Percentiles rank a stretch among this genome's conserved stretches.
Conservation (phyloP, 2,329 filamentous ascomycete species). For the Fusarium sp. region DNA sequence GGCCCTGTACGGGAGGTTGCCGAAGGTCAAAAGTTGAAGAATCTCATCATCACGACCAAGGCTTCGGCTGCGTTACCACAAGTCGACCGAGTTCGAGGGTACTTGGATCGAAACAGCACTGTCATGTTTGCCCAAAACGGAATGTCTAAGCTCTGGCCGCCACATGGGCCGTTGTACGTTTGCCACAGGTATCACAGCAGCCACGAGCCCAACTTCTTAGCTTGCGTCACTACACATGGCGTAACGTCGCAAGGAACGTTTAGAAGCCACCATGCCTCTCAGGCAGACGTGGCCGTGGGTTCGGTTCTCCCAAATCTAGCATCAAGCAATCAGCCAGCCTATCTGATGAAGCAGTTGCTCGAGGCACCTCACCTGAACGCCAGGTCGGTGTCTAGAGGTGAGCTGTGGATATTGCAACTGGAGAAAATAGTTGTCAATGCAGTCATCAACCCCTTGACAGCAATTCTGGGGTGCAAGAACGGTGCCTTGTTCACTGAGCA, state of each 20-base stretch:
- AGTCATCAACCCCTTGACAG: conserved; percentile 86
- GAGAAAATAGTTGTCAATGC: conserved; percentile 87
- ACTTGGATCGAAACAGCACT: conserved; percentile 71
- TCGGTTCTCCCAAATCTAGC: conserved; percentile 50
- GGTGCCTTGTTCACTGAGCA: conserved; percentile 75
- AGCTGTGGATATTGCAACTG: conserved; percentile 72
- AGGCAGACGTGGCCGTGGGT: conserved; percentile 59
- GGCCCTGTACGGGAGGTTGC: conserved; percentile 54
- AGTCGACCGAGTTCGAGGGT: conserved; percentile 63
- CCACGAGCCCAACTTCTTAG: conserved; percentile 72
- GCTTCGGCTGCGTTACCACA: conserved; percentile 72
- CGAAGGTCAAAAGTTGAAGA: conserved; percentile 62
- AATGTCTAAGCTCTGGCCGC: conserved; percentile 74
- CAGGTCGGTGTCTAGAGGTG: conserved; percentile 50
- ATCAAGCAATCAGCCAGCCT: conserved; percentile 38
- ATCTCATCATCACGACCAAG: conserved; percentile 83
- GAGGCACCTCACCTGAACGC: conserved; percentile 56
- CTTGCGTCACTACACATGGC: conserved; percentile 70
- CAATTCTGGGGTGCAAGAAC: conserved; percentile 78
- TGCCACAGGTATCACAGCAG: conserved; percentile 51
- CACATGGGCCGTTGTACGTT: conserved; percentile 56
- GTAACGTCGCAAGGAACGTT: conserved; percentile 62
- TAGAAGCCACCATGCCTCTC: conserved; percentile 61
- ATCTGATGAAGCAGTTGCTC: conserved; percentile 55
- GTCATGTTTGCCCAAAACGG: conserved; percentile 90